Conservation (phyloP, 257 asterid species). For the Nicotiana benthamiana region DNA sequence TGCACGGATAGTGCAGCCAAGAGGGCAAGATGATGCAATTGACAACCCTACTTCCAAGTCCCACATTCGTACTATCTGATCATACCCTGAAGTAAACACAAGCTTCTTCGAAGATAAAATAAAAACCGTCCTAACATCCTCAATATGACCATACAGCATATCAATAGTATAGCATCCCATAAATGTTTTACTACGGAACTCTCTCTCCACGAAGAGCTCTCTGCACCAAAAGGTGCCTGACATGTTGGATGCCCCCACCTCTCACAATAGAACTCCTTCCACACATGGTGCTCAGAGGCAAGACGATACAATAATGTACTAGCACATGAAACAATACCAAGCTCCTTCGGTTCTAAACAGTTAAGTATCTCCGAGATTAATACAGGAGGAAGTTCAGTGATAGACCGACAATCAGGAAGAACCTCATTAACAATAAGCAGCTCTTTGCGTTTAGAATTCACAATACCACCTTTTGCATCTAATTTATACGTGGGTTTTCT, state of each 20-base stretch:
- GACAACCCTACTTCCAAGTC: constrained; percentile 81
- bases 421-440: constrained; percentile 23
- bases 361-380: constrained; percentile 69
- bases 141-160: constrained; percentile 74
- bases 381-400: constrained; percentile 76
- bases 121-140: constrained; percentile 75
- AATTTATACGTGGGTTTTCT: constrained; percentile 14
- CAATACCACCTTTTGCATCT: constrained; percentile 23
- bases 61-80: constrained; percentile 93
- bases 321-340: constrained; percentile 81
- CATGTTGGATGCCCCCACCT: constrained; percentile 76
- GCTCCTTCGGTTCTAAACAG: constrained; percentile 78
- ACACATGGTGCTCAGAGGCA: constrained; percentile 70
- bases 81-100: constrained; percentile 88
- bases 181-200: constrained; percentile 73
- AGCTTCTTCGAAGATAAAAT: constrained; percentile 72
- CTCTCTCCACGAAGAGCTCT: constrained; percentile 78
- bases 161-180: constrained; percentile 76
- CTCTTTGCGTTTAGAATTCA: background rate
- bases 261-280: constrained; percentile 89
- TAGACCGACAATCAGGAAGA: constrained; percentile 19
- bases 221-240: constrained; percentile 31
- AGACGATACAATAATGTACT: constrained; percentile 49
- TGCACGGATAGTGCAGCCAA: constrained; percentile 93
- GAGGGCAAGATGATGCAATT: constrained; percentile 64